Base-by-base conservation (phyloP, 441 rosid species). In the Codiaeum variegatum region DNA sequence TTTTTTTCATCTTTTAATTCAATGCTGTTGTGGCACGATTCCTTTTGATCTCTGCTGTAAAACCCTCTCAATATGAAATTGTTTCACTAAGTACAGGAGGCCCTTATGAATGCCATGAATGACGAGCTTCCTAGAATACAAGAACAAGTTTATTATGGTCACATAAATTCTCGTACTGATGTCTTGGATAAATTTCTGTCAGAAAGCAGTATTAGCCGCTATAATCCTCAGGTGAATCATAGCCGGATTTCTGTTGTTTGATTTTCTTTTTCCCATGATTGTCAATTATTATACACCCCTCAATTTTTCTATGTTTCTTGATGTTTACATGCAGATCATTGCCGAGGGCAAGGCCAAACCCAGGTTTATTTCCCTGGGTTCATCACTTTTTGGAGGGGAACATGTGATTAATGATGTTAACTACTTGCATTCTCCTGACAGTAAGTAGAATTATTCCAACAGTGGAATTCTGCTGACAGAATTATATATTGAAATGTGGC, bases 91-190 rank as follows among this genome's bases (percentile, higher is more conserved):
- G 38, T 71, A 67, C 88, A 93, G 98, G 99, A 92, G 81, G 88
- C 93, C 72, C 94, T 96, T 72, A 77, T 88, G 82, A 93, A 75
- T 84, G 97, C 98, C 76, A 92, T 96, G 93, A 96, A 92, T 78
- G 98, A 92, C 28, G 98, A 96, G 80, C 97, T 93, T 76, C 90
- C 94, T 42, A 96, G 88, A 86, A 88, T 96, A 76, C 98, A 96
- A 81, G 99, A 96, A 78, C 97, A 92, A 85, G 98, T 96, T 81
- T 96, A 96, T 75, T 90, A 85, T 66, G 97, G 99, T 11, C 92
- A 88, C 56, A 90, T 93, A 81, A 90, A 82, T 80, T 91, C 99
- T 73, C 91, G 60, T 62, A 91, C 97, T 69, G 88, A 93, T 79
- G 87, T 96, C 70, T 83, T 93, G 81, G 98, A 96, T 83, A 93